Evolutionary conservation across 2,329 filamentous ascomycete genomes (phyloP).

Genomic region (Penicillium aurantiogriseum): DNA sequence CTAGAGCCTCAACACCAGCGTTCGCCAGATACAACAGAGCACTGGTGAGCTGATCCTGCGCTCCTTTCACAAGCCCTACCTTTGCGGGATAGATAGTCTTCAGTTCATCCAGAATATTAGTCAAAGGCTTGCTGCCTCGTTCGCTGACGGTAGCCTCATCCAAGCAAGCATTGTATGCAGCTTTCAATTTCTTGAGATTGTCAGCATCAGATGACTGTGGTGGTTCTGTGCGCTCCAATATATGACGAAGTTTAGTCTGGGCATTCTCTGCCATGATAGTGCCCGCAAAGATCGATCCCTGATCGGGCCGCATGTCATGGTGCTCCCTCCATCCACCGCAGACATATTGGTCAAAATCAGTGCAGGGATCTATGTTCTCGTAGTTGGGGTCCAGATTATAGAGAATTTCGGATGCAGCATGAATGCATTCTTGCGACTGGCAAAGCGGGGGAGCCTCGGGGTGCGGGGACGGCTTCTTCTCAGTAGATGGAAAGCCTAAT

Average conservation of each 20-base stretch:
- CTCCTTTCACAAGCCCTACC: conserved; percentile 23
- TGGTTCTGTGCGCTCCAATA: conserved; percentile 55
- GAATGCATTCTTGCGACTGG: conserved; percentile 60
- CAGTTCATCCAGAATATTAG: conserved; percentile 55
- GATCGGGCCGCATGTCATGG: conserved; percentile 65
- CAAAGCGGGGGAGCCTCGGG: conserved; percentile 43
- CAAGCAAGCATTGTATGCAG: conserved; percentile 65
- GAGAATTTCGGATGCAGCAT: conserved; percentile 62
- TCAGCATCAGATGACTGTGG: conserved; percentile 33
- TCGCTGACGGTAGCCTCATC: conserved; percentile 58
- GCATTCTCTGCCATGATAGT: conserved; percentile 62
- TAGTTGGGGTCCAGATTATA: conserved; percentile 63
- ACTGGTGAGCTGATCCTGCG: conserved; percentile 33
- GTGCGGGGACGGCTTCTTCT: conserved; percentile 13
- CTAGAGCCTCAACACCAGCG: conserved; percentile 37
- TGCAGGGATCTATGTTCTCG: conserved; percentile 64
- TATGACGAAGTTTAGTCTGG: conserved; percentile 59
- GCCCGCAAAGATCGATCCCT: conserved; percentile 59
- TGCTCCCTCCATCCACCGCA: conserved; percentile 65
- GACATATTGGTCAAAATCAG: conserved; percentile 65
- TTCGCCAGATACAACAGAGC: conserved; percentile 39
- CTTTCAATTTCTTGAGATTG: conserved; percentile 66
- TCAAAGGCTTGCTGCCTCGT: conserved; percentile 57
- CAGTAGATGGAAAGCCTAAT: conserved; percentile 3
- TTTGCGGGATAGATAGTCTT: conserved; percentile 46